A percentile compares a stretch with the other conserved stretches of the same genome.
Conservation (phyloP, 2,329 filamentous ascomycete species). For the Botrytis medusae region DNA sequence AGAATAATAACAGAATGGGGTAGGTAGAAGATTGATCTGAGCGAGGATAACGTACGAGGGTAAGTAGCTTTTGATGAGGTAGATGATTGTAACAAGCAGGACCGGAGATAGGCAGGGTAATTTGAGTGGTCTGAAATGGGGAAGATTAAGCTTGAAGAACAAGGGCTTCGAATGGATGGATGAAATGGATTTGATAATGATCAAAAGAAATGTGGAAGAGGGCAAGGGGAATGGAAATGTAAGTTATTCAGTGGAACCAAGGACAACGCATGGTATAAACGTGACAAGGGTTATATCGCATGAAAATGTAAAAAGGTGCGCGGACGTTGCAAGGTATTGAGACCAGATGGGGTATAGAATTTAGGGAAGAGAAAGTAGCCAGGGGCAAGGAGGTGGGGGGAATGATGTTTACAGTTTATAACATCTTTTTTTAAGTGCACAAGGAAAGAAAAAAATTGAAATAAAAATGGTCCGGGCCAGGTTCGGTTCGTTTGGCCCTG, state of each 20-base stretch:
- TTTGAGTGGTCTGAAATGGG: slow-evolving; percentile 15
- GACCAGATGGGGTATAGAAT: slow-evolving; percentile 21
- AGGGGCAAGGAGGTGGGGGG: slow-evolving; percentile 10
- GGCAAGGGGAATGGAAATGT: slow-evolving; percentile 22
- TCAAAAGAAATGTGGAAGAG: slow-evolving; percentile 16
- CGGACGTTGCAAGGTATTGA: slow-evolving; percentile 23
- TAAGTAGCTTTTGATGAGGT: slow-evolving; percentile 23
- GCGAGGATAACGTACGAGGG: slow-evolving; percentile 34
- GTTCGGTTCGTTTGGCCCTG: slow-evolving; percentile 18
- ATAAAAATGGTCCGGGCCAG: slow-evolving; percentile 12
- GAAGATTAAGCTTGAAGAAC: slow-evolving; percentile 22
- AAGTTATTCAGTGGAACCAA: slow-evolving; percentile 25
- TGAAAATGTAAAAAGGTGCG: slow-evolving; percentile 24
- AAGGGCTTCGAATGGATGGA: slow-evolving; percentile 20
- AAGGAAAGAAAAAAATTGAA: background rate
- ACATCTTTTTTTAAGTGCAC: background rate
- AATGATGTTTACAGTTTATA: slow-evolving; percentile 10
- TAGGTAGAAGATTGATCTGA: slow-evolving; percentile 35
- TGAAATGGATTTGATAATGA: slow-evolving; percentile 17
- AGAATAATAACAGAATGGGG: slow-evolving; percentile 32
- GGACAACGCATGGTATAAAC: slow-evolving; percentile 39
- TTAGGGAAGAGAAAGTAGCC: background rate
- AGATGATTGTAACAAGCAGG: slow-evolving; percentile 26
- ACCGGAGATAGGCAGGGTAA: slow-evolving; percentile 13
- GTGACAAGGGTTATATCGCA: slow-evolving; percentile 36